Evolutionary conservation across 306 rosid species (phyloP).

Genomic region (Quillaja saponaria): DNA sequence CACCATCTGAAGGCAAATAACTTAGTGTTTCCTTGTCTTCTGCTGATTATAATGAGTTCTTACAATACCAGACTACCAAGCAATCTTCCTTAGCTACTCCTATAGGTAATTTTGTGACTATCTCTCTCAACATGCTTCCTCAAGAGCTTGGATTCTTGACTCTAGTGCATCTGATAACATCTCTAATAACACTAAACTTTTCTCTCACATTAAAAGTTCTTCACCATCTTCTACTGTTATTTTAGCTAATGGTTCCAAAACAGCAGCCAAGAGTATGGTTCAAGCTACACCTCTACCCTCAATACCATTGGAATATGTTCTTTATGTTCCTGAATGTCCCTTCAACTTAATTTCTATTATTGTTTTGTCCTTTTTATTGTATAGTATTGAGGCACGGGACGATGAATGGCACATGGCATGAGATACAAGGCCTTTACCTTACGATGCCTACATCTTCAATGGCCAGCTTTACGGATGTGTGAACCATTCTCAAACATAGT

Average conservation of each 20-base stretch:
- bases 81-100: too few relatives aligned
- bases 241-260: background rate
- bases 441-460: background rate
- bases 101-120: too few relatives aligned
- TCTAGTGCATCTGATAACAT: background rate
- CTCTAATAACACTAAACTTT: background rate
- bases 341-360: background rate
- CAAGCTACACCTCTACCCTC: background rate
- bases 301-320: background rate
- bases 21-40: too few relatives aligned
- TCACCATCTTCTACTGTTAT: background rate
- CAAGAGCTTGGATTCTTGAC: too few relatives aligned
- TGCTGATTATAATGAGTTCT: too few relatives aligned
- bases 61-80: too few relatives aligned
- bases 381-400: too few relatives aligned
- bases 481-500: background rate
- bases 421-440: background rate
- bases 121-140: too few relatives aligned
- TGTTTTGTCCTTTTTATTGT: background rate
- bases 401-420: background rate
- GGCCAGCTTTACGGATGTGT: background rate
- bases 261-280: background rate
- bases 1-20: too few relatives aligned
- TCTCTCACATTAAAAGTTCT: background rate
- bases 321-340: background rate